phyloP scores from a whole-genome alignment of 2,329 filamentous ascomycete genomes.

The Fusarium subtropicale region DNA sequence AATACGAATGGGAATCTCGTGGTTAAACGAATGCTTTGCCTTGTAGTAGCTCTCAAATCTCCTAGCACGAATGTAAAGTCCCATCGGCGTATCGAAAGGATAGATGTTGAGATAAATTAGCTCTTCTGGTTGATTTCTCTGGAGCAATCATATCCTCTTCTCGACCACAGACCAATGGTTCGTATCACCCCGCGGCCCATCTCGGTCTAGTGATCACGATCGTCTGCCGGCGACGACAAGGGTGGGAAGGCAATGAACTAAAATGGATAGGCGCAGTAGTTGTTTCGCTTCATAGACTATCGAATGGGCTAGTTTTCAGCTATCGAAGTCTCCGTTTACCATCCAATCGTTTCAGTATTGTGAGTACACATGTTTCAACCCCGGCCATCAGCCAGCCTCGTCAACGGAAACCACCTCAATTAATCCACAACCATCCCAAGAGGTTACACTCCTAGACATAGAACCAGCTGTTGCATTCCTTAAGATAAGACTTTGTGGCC shows the following conservation, averaged over 20 bases:
- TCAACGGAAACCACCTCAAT: not conserved
- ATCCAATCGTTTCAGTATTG: not conserved
- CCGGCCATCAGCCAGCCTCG: not conserved
- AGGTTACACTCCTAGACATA: not conserved
- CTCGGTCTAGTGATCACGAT: not conserved
- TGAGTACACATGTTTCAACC: not conserved
- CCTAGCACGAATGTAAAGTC: too few relatives aligned
- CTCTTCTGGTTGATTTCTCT: too few relatives aligned
- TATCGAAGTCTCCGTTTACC: not conserved
- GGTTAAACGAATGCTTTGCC: too few relatives aligned
- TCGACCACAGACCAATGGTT: too few relatives aligned
- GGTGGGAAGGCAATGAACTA: not conserved
- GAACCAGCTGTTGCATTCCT: accelerated
- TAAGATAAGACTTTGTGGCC: not conserved
- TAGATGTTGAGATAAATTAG: too few relatives aligned
- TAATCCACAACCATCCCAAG: not conserved
- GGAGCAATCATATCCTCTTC: too few relatives aligned
- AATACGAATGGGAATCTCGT: too few relatives aligned
- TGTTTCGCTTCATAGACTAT: not conserved
- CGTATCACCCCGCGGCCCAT: not conserved
- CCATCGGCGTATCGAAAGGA: too few relatives aligned
- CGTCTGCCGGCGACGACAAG: not conserved
- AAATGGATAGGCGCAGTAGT: not conserved
- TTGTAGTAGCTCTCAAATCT: too few relatives aligned
- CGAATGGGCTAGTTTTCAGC: not conserved